These are phyloP conservation scores for Holtermanniella nyarrowii DNA, from an alignment of 768 basidiomycete genomes.

Conservation along the genomic window DNA sequence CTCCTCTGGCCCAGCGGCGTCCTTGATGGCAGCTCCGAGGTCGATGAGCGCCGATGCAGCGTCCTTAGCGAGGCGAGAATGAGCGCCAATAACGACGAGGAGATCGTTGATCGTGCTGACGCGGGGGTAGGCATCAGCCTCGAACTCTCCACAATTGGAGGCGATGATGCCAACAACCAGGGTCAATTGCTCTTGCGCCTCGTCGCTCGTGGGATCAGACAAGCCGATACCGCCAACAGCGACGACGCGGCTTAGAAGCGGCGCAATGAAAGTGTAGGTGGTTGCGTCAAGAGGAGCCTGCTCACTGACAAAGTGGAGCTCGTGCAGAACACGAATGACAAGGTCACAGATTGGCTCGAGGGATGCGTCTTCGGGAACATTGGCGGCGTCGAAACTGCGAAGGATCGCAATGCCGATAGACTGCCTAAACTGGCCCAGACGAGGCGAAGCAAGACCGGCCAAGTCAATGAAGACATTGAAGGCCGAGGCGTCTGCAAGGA, in stretches of 20 bases:
- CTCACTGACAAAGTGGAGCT: conserved; percentile 68
- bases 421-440: conserved; percentile 56
- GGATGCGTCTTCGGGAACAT: conserved; percentile 61
- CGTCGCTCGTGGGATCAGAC: conserved; percentile 55
- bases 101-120: conserved; percentile 57
- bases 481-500: conserved; percentile 54
- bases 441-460: conserved; percentile 60
- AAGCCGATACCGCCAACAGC: conserved; percentile 56
- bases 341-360: conserved; percentile 59
- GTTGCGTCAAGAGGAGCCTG: conserved; percentile 71
- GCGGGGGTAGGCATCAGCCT: conserved; percentile 63
- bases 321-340: conserved; percentile 73
- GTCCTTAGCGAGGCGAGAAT: conserved; percentile 72
- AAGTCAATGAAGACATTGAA: conserved; percentile 73
- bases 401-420: conserved; percentile 80
- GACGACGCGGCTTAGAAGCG: conserved; percentile 62
- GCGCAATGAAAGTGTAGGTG: conserved; percentile 71
- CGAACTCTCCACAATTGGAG: conserved; percentile 54
- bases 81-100: conserved; percentile 59
- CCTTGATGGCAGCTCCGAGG: conserved; percentile 66
- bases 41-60: conserved; percentile 70
- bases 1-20: conserved; percentile 56
- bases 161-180: conserved; percentile 45
- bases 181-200: conserved; percentile 68
- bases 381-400: conserved; percentile 55